A percentile compares a stretch with the other conserved stretches of the same genome.
Conservation (phyloP, 2,329 filamentous ascomycete genomes). For the Epichloe gansuensis region DNA sequence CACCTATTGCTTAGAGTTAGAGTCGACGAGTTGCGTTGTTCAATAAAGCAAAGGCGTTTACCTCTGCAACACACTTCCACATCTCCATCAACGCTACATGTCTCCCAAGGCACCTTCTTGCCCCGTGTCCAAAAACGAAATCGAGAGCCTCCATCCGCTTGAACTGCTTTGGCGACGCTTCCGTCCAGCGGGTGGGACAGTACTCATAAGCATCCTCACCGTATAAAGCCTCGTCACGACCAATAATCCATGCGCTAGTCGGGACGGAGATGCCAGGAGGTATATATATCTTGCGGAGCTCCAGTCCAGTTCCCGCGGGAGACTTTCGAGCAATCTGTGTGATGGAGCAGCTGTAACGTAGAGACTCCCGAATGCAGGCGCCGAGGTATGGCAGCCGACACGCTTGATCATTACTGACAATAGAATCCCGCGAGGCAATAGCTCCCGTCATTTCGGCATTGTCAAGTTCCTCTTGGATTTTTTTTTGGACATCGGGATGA, state of each 20-base stretch:
- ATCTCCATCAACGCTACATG: neutral
- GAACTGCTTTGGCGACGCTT: neutral
- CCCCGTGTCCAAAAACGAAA: neutral
- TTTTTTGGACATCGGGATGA: neutral
- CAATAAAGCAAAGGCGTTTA: neutral
- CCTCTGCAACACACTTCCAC: neutral
- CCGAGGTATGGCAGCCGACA: neutral
- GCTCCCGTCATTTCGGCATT: neutral
- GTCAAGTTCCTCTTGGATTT: neutral
- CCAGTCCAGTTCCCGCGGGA: neutral
- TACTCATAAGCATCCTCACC: neutral
- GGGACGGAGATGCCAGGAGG: neutral
- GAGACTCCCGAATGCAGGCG: neutral
- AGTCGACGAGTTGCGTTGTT: neutral
- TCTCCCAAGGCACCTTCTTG: neutral
- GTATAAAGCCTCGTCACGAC: neutral
- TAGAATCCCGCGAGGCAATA: neutral
- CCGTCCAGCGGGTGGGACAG: neutral
- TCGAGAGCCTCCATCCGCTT: neutral
- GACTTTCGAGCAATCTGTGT: neutral
- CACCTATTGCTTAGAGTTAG: neutral
- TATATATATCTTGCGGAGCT: neutral
- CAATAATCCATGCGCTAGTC: neutral
- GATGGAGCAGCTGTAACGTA: neutral
- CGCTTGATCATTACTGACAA: neutral